Base-by-base conservation (phyloP, 257 asterid genomes). In the Solanum acaule region DNA sequence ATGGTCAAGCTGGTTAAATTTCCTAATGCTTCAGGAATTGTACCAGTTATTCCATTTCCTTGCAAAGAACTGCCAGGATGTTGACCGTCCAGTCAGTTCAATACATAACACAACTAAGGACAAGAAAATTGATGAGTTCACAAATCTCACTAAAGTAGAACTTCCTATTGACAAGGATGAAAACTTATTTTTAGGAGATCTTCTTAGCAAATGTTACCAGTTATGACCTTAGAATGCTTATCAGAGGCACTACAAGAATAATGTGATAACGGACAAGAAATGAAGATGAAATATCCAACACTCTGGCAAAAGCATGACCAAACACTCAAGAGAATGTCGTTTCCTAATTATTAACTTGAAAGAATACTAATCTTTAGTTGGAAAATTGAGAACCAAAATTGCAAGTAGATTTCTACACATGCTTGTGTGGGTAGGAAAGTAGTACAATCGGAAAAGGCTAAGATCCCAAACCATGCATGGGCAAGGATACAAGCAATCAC, bases 31-130 rank as follows among this genome's bases (percentile, higher is more conserved):
- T 89, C 93, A 1, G 99, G 98, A 90, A 97, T 97, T 83, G 68
- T 89, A 72, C 98, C 99, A 10, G 93, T 92, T 72, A 97, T 96
- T 88, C 93, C 94, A 88, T 97, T 97, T 86, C 99, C 99, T 92
- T 95, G 97, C 90, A 97, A 87, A 86, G 96, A 93, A 87, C 99
- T 97, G 96, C 89, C 87, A 88, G 61, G 37, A 37, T 75, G 33
- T 75, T 75, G 56, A 37, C 83, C 18, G 22, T 56, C 20, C 56
- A 75, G 56, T 75, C 6, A 75, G 83, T 75, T 75, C 83, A 37
- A 75, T 22, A 75, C 31, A 22, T 37, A 75, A 37, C 83, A 75
- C 83, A 75, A 75, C 52, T 11, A 75, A 37, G 83, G 56, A 75
- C 31, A 7, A 10, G 52, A 75, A 37, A 37, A 37, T 37, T 75